Evolutionary conservation across 1,284 basidiomycete genomes (phyloP).

Genomic region (Agroathelia rolfsii): DNA sequence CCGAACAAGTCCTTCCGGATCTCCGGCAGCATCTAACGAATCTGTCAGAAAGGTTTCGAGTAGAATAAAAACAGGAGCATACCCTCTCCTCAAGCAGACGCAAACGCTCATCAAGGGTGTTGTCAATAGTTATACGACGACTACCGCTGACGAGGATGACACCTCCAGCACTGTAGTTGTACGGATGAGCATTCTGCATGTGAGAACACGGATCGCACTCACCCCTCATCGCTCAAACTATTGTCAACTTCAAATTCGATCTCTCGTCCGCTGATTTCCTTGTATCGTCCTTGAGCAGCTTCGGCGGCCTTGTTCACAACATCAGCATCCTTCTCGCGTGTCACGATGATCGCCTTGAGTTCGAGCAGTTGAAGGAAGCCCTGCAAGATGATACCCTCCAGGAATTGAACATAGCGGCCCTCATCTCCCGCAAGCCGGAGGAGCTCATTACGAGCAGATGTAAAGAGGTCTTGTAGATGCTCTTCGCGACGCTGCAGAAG

Average conservation of each 20-base stretch:
- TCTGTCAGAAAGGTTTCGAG: no score
- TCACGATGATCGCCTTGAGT: constrained; percentile 48
- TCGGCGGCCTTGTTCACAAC: constrained; percentile 50
- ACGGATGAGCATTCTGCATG: no score
- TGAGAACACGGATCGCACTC: constrained; percentile 20
- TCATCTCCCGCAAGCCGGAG: constrained; percentile 59
- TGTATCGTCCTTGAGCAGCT: constrained; percentile 56
- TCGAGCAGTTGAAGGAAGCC: constrained; percentile 59
- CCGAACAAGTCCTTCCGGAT: constrained; percentile 82
- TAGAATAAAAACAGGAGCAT: no score
- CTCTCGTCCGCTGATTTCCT: constrained; percentile 66
- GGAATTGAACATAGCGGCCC: constrained; percentile 66
- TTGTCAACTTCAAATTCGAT: constrained; percentile 57
- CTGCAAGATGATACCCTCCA: constrained; percentile 66
- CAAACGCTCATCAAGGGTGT: constrained; percentile 85
- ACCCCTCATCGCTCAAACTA: constrained; percentile 67
- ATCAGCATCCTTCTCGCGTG: constrained; percentile 54
- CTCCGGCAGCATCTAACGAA: constrained; percentile 81
- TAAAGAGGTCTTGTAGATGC: constrained; percentile 84
- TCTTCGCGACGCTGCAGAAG: constrained; percentile 90
- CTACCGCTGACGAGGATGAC: constrained; percentile 66
- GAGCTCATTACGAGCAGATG: constrained; percentile 58
- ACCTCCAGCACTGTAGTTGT: constrained; percentile 76
- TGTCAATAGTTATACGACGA: constrained; percentile 79
- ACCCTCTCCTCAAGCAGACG: constrained; percentile 83